Conservation (phyloP, 495 filamentous ascomycete genomes). For the Neohortaea acidophila region DNA sequence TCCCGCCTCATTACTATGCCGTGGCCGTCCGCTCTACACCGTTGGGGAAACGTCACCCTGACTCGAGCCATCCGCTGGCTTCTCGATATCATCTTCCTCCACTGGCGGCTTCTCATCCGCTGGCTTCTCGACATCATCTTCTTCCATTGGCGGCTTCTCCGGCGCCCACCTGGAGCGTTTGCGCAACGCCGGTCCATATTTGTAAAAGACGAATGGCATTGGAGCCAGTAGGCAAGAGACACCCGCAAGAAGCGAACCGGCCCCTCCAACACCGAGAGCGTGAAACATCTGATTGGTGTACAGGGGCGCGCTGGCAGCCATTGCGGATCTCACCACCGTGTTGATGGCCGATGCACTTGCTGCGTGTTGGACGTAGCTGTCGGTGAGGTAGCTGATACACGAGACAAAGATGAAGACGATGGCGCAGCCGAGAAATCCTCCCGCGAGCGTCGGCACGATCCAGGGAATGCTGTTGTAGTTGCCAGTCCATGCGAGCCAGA, state of each 20-base stretch:
- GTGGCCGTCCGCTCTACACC: too few species aligned
- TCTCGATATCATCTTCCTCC: too few species aligned
- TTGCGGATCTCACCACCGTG: conserved; percentile 23
- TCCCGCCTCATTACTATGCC: too few species aligned
- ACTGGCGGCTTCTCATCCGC: conserved; percentile 15
- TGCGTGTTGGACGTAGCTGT: conserved; percentile 19
- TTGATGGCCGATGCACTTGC: conserved; percentile 24
- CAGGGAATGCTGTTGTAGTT: conserved; percentile 29
- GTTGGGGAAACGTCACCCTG: too few species aligned
- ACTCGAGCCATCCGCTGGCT: too few species aligned
- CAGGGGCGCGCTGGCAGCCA: conserved; percentile 22
- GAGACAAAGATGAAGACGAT: conserved; percentile 18
- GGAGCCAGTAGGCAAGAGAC: conserved; percentile 30
- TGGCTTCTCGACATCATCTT: conserved; percentile 15
- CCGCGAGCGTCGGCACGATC: conserved; percentile 33
- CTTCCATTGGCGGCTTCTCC: too few species aligned
- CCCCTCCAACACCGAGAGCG: conserved; percentile 32
- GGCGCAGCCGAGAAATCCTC: conserved; percentile 10
- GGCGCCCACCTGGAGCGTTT: conserved; percentile 29
- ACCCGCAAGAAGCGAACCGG: conserved; percentile 34
- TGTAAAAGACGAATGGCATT: conserved; percentile 38
- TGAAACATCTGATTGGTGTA: conserved; percentile 26
- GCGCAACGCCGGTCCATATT: conserved; percentile 34
- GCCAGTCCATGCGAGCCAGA: conserved; percentile 42
- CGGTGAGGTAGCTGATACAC: conserved; percentile 19